phyloP scores from a whole-genome alignment of 768 basidiomycete genomes.

The Rickenella mellea region DNA sequence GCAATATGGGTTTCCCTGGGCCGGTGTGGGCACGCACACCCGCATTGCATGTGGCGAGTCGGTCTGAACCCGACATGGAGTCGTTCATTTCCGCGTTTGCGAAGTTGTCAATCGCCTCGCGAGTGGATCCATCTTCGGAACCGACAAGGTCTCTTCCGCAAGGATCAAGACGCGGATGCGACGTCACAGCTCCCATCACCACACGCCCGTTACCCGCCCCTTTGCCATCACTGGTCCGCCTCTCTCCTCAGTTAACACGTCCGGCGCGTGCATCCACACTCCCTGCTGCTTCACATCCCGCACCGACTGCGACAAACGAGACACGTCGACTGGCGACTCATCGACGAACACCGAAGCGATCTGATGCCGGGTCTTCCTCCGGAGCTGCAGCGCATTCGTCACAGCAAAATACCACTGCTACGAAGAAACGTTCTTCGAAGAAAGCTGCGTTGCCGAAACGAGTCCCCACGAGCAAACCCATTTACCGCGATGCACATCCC shows the following conservation, averaged over 20 bases:
- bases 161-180: background rate
- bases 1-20: background rate
- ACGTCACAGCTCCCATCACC: constrained; percentile 8
- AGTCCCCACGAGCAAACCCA: background rate
- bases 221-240: constrained; percentile 10
- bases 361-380: too few relatives aligned
- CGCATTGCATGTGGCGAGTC: background rate
- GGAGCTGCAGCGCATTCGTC: too few relatives aligned
- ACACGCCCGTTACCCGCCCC: constrained; percentile 10
- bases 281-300: constrained; percentile 4
- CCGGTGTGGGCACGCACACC: constrained; percentile 8
- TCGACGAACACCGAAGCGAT: too few relatives aligned
- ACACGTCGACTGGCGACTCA: too few relatives aligned
- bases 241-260: background rate
- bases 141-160: background rate
- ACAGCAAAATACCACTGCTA: too few relatives aligned
- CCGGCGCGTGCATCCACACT: background rate
- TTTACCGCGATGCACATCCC: background rate
- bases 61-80: background rate
- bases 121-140: background rate
- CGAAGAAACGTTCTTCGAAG: too few relatives aligned
- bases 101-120: background rate
- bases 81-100: constrained; percentile 7
- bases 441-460: too few relatives aligned
- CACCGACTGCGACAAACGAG: too few relatives aligned